Percentiles rank a stretch among this genome's conserved stretches.
Conservation (phyloP, 306 rosid genomes). For the Vigna unguiculata region DNA sequence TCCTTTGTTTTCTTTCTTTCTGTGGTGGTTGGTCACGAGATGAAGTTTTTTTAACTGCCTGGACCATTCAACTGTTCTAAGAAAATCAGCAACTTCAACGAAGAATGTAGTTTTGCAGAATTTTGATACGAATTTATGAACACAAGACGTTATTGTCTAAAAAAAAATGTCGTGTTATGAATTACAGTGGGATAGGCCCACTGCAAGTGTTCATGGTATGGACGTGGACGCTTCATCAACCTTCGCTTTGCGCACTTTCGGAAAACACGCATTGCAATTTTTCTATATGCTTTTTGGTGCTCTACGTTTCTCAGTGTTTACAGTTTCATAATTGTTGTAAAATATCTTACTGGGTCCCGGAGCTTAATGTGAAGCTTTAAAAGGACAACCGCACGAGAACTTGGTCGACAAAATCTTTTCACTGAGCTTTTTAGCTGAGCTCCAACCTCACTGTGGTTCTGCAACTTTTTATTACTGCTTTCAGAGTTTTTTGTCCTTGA, state of each 20-base stretch:
- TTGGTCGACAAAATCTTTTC: background rate
- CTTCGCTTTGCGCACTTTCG: constrained; percentile 5
- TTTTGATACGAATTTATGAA: background rate
- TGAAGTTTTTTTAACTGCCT: background rate
- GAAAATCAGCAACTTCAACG: background rate
- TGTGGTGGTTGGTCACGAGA: constrained; percentile 7
- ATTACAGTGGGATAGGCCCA: constrained; percentile 26
- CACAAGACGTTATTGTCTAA: background rate
- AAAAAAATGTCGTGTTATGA: background rate
- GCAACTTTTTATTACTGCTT: background rate
- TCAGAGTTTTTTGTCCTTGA: background rate
- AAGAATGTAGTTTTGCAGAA: constrained; percentile 16
- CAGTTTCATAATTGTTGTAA: constrained; percentile 11
- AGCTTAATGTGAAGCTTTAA: constrained; percentile 35
- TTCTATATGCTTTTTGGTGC: background rate
- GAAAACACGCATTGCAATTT: background rate
- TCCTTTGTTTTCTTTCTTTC: constrained; percentile 13
- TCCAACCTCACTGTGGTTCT: constrained; percentile 10
- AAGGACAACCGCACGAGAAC: constrained; percentile 11
- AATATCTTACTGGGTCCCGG: constrained; percentile 26
- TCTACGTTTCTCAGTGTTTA: background rate
- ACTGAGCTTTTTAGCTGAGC: background rate
- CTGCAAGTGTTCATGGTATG: background rate
- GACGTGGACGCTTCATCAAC: background rate
- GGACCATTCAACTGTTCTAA: background rate